Evolutionary conservation across 371 early-diverging fungal species (phyloP).

Genomic region (Choanephora cucurbitarum): DNA sequence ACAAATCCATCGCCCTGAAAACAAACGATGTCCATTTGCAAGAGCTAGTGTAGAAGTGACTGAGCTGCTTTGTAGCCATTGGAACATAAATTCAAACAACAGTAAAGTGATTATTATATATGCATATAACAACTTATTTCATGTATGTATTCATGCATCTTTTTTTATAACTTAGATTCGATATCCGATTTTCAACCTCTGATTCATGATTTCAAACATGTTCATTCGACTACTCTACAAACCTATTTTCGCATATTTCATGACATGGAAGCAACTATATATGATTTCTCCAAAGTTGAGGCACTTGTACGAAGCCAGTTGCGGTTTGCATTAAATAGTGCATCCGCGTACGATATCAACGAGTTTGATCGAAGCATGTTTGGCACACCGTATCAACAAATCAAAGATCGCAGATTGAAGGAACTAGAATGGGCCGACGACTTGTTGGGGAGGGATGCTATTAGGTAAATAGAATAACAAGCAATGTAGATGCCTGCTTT

Average conservation of each 20-base stretch:
- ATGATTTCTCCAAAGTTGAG: conserved; percentile 64
- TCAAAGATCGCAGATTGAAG: conserved; percentile 68
- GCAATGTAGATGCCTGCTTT: not conserved
- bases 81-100: conserved; percentile 72
- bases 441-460: conserved; percentile 61
- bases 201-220: conserved; percentile 60
- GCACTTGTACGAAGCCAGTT: conserved; percentile 59
- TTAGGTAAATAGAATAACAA: conserved; percentile 59
- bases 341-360: conserved; percentile 39
- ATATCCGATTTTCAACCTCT: conserved; percentile 68
- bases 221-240: conserved; percentile 59
- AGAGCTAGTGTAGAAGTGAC: conserved; percentile 70
- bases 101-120: not conserved
- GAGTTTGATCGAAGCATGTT: conserved; percentile 68
- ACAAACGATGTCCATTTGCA: conserved; percentile 66
- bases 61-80: conserved; percentile 68
- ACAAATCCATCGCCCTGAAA: conserved; percentile 60
- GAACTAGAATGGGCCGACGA: conserved; percentile 75
- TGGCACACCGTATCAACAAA: conserved; percentile 61
- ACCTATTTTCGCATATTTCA: conserved; percentile 64
- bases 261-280: conserved; percentile 67
- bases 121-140: not conserved
- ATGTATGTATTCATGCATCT: not conserved
- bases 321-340: conserved; percentile 44
- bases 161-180: conserved; percentile 27